phyloP scores from a whole-genome alignment of 2,329 filamentous ascomycete species.

The Monilinia aucupariae region DNA sequence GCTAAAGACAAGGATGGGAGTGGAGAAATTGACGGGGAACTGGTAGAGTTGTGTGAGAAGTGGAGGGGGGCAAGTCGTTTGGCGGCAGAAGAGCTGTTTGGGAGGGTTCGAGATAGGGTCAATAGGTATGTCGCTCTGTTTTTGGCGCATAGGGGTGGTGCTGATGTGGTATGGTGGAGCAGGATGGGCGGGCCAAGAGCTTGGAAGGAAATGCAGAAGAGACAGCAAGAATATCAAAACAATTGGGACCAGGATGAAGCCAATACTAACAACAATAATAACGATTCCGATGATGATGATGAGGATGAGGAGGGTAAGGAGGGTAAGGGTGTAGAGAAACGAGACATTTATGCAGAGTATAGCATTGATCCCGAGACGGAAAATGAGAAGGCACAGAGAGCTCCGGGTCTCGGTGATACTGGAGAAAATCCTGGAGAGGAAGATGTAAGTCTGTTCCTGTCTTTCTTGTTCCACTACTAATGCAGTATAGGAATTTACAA shows the following conservation, averaged over 20 bases:
- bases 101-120: conserved; percentile 52
- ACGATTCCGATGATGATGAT: too few species aligned
- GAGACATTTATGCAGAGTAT: conserved; percentile 34
- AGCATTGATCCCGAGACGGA: conserved; percentile 34
- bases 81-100: conserved; percentile 65
- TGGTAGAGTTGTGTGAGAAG: conserved; percentile 50
- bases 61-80: conserved; percentile 57
- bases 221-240: conserved; percentile 39
- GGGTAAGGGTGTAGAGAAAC: conserved; percentile 37
- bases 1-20: conserved; percentile 38
- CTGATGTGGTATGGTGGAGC: conserved; percentile 13
- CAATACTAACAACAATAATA: conserved; percentile 19
- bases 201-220: conserved; percentile 48
- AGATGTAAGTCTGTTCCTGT: conserved; percentile 38
- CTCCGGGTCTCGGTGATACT: conserved; percentile 33
- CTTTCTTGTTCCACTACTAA: conserved; percentile 13
- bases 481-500: conserved; percentile 53
- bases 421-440: conserved; percentile 38
- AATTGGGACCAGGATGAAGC: conserved; percentile 38
- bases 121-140: conserved; percentile 37
- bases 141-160: background rate
- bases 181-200: conserved; percentile 56
- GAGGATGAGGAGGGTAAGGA: conserved; percentile 35
- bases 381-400: conserved; percentile 35
- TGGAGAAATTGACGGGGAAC: conserved; percentile 48